Conservation (phyloP, 495 filamentous ascomycete species). For the Sordaria brevicollis region DNA sequence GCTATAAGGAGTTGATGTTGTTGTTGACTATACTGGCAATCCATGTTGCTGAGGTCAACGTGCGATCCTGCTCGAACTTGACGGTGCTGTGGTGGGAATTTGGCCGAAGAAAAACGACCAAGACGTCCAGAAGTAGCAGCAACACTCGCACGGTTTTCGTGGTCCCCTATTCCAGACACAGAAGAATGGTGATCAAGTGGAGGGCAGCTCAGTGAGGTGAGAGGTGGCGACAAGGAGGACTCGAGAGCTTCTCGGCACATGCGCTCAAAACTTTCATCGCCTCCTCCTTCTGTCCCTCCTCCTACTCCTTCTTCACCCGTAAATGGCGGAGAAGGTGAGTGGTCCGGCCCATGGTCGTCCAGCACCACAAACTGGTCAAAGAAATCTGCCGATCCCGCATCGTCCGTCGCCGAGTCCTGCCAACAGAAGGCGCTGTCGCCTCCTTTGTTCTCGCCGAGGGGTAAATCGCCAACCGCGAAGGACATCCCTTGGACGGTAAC, state of each 20-base stretch:
- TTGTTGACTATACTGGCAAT: constrained; percentile 1
- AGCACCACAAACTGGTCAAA: constrained; percentile 39
- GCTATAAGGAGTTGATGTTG: not conserved
- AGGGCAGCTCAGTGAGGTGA: not conserved
- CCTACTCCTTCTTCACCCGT: not conserved
- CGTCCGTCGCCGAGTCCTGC: constrained; percentile 22
- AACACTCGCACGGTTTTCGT: not conserved
- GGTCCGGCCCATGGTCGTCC: constrained; percentile 16
- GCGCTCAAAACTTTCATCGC: constrained; percentile 7
- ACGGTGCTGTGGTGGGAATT: not conserved
- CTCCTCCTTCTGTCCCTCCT: constrained; percentile 6
- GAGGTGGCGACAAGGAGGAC: constrained; percentile 11
- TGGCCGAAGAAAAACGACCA: not conserved
- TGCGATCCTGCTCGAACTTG: not conserved
- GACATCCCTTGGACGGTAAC: constrained; percentile 13
- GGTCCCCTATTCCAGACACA: not conserved
- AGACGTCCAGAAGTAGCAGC: not conserved
- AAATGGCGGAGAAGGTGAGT: constrained; percentile 7
- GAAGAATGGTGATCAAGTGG: not conserved
- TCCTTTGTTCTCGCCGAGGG: constrained; percentile 28
- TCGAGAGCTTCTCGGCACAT: constrained; percentile 7
- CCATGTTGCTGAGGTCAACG: not conserved
- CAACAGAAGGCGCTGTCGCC: constrained; percentile 20
- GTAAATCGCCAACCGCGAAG: constrained; percentile 12
- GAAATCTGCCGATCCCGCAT: constrained; percentile 29